A percentile compares a stretch with the other conserved stretches of the same genome.
Evolutionary conservation across 176 grass and related monocot species (phyloP).

Genomic region (Phoenix roebelenii): DNA sequence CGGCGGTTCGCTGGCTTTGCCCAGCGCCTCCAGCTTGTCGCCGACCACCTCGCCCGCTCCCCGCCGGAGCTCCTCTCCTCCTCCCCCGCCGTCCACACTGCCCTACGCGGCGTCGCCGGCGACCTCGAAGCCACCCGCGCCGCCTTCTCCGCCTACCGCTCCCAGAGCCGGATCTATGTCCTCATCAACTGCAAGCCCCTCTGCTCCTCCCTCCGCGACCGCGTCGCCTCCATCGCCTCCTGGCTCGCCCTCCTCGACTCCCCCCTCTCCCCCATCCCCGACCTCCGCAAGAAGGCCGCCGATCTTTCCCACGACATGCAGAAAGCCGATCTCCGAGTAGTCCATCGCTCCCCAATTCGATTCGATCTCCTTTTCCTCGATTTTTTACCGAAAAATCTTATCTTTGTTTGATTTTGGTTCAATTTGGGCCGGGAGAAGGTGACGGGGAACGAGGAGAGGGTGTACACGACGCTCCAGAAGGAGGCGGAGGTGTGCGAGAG

Average conservation of each 20-base stretch:
- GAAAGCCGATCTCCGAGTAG: slow-evolving; percentile 3
- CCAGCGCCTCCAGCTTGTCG: slow-evolving; percentile 1
- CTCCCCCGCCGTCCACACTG: slow-evolving; percentile 4
- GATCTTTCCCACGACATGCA: slow-evolving; percentile 9
- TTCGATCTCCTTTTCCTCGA: not conserved
- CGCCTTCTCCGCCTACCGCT: not conserved
- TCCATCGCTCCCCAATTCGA: not conserved
- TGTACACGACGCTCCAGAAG: not conserved
- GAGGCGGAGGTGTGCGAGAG: not conserved
- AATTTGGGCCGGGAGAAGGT: not conserved
- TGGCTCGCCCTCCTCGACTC: slow-evolving; percentile 15
- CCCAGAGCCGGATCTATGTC: slow-evolving; percentile 1
- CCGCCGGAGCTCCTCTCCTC: slow-evolving; percentile 9
- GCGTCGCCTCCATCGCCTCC: slow-evolving; percentile 1
- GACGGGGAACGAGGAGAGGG: slow-evolving; percentile 11
- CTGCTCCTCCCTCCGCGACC: not conserved
- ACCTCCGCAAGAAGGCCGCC: slow-evolving; percentile 2
- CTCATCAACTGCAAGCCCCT: slow-evolving; percentile 10
- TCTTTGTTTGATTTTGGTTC: not conserved
- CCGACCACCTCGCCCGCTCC: not conserved
- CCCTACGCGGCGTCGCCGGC: not conserved
- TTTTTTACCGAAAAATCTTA: not conserved
- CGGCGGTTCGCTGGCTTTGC: not conserved
- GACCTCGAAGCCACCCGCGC: not conserved
- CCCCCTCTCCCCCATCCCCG: not conserved